phyloP scores from a whole-genome alignment of 768 basidiomycete genomes.

The Epithele typhae region DNA sequence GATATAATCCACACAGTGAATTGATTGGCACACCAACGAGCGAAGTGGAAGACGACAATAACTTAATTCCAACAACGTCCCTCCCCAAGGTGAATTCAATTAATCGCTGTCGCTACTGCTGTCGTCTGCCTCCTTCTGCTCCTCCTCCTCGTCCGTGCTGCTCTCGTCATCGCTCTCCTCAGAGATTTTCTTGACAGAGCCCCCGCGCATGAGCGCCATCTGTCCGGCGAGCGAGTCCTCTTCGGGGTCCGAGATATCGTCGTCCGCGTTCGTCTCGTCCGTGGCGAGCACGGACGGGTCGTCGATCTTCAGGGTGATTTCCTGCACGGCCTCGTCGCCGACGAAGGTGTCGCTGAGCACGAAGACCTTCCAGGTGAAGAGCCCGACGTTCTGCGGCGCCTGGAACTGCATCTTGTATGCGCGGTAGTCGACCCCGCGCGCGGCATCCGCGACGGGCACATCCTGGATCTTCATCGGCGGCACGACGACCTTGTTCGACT shows the following conservation, averaged over 20 bases:
- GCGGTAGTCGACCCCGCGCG: constrained; percentile 57
- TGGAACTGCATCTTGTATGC: constrained; percentile 93
- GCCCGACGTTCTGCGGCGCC: constrained; percentile 77
- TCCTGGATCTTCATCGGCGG: constrained; percentile 81
- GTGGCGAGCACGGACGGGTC: constrained; percentile 53
- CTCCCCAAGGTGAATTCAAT: not conserved
- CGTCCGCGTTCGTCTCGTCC: constrained; percentile 65
- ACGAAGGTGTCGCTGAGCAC: constrained; percentile 87
- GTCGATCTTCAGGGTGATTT: constrained; percentile 81
- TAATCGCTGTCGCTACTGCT: constrained; percentile 49
- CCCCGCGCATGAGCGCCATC: constrained; percentile 95
- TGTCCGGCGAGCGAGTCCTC: constrained; percentile 96
- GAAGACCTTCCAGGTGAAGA: constrained; percentile 87
- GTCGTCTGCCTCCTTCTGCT: constrained; percentile 36
- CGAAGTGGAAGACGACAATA: not conserved
- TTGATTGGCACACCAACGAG: too few relatives aligned
- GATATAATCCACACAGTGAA: too few relatives aligned
- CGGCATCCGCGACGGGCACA: constrained; percentile 58
- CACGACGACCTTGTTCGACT: constrained; percentile 79
- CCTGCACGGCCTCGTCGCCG: constrained; percentile 68
- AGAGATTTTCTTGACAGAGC: constrained; percentile 64
- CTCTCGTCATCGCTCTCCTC: constrained; percentile 47
- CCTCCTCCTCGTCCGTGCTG: constrained; percentile 44
- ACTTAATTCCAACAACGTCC: not conserved
- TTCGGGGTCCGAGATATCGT: constrained; percentile 97